phyloP scores from a whole-genome alignment of 345 rosid species.

The Reutealis trisperma region DNA sequence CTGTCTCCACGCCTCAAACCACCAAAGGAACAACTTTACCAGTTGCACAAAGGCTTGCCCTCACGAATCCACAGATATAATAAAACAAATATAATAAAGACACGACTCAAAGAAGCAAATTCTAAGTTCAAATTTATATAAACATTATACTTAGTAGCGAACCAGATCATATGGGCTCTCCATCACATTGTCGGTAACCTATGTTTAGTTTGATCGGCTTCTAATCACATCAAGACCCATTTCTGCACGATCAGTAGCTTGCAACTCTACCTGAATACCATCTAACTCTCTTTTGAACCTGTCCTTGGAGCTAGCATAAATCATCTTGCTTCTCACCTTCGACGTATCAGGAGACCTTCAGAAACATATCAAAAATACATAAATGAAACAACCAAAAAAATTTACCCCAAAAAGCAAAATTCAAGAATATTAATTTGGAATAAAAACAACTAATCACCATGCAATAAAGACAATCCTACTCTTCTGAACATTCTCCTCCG shows the following conservation, averaged over 20 bases:
- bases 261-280: conserved; percentile 67
- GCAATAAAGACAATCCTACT: conserved; percentile 69
- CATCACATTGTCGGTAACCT: conserved; percentile 19
- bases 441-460: conserved; percentile 38
- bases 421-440: not conserved
- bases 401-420: not conserved
- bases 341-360: conserved; percentile 65
- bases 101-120: conserved; percentile 19
- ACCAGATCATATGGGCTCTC: conserved; percentile 21
- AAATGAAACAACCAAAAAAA: not conserved
- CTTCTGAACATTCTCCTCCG: conserved; percentile 67
- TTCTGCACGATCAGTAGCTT: conserved; percentile 71
- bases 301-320: conserved; percentile 73
- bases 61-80: conserved; percentile 33
- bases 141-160: conserved; percentile 31
- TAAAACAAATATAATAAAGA: conserved; percentile 9
- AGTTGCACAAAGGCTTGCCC: not conserved
- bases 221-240: conserved; percentile 69
- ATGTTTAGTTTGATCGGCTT: conserved; percentile 50
- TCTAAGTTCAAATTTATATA: conserved; percentile 30
- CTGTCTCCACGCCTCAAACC: no score
- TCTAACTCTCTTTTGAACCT: conserved; percentile 67
- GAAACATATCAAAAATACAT: not conserved
- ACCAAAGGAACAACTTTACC: no score
- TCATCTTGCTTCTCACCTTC: conserved; percentile 73